Evolutionary conservation across 495 filamentous ascomycete genomes (phyloP).

Genomic region (Lepraria neglecta): DNA sequence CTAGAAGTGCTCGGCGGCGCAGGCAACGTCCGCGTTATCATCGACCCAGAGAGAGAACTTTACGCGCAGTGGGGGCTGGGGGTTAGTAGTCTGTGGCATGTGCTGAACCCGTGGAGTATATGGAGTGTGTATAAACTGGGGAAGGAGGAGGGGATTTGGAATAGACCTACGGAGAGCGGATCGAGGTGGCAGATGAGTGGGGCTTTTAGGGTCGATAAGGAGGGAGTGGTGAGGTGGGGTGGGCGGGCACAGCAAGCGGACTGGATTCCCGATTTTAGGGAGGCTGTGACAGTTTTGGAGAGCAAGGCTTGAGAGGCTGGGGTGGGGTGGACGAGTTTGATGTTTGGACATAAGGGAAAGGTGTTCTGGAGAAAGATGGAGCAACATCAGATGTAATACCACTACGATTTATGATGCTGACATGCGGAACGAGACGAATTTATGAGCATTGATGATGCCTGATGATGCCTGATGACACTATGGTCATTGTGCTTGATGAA

Average conservation of each 20-base stretch:
- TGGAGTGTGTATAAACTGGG: conserved; percentile 45
- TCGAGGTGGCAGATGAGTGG: conserved; percentile 53
- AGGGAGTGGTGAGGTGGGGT: conserved; percentile 46
- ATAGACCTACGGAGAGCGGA: conserved; percentile 47
- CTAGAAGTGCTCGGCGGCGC: conserved; percentile 46
- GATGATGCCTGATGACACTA: no score
- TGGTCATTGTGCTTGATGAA: no score
- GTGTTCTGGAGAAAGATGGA: no score
- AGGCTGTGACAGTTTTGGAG: conserved; percentile 37
- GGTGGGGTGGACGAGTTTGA: neutral
- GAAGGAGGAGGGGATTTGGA: conserved; percentile 51
- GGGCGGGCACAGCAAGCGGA: conserved; percentile 38
- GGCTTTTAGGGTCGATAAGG: conserved; percentile 47
- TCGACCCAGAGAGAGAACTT: conserved; percentile 46
- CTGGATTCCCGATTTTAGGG: conserved; percentile 46
- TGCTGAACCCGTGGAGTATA: conserved; percentile 40
- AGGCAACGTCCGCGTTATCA: conserved; percentile 46
- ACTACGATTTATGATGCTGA: no score
- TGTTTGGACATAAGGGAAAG: neutral
- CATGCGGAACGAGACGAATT: no score
- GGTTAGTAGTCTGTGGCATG: conserved; percentile 46
- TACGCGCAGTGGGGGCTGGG: conserved; percentile 53
- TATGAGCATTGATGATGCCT: no score
- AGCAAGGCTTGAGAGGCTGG: neutral
- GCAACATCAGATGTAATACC: no score